Percentiles rank a stretch among this genome's conserved stretches.
These are phyloP conservation scores for Cucumis melo DNA, from an alignment of 306 rosid genomes.

Conservation along the genomic window DNA sequence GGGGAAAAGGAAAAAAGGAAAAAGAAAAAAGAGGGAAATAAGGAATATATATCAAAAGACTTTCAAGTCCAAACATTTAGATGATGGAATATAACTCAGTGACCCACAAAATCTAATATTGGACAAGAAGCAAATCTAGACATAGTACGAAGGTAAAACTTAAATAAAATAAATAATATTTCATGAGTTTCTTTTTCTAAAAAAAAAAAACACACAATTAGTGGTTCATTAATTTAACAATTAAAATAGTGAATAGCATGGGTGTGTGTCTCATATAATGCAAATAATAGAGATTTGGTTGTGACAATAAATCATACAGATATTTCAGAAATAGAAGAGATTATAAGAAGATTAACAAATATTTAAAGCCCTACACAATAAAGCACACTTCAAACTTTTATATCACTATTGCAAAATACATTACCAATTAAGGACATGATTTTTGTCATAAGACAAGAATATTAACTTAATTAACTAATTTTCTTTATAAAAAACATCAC, in stretches of 20 bases:
- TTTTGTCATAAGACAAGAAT: too few species aligned
- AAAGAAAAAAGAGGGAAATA: background rate
- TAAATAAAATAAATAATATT: background rate
- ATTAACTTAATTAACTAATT: too few species aligned
- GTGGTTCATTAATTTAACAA: background rate
- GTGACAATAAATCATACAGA: background rate
- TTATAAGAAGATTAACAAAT: background rate
- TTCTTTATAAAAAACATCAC: too few species aligned
- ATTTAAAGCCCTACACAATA: background rate
- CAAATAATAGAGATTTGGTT: background rate
- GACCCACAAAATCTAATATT: slow-evolving; percentile 35
- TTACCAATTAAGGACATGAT: too few species aligned
- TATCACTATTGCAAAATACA: too few species aligned
- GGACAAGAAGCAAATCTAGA: slow-evolving; percentile 32
- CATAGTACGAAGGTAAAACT: slow-evolving; percentile 25
- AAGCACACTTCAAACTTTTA: too few species aligned
- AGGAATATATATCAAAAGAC: background rate
- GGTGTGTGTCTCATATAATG: too few species aligned
- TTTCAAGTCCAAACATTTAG: slow-evolving; percentile 5
- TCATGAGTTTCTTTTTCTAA: too few species aligned
- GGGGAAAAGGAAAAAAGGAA: background rate
- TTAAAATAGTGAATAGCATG: background rate
- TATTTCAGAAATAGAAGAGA: background rate
- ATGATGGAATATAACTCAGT: slow-evolving; percentile 21
- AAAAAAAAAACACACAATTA: too few species aligned